Conservation (phyloP, 352 stramenopile species). For the Pythium oligandrum region DNA sequence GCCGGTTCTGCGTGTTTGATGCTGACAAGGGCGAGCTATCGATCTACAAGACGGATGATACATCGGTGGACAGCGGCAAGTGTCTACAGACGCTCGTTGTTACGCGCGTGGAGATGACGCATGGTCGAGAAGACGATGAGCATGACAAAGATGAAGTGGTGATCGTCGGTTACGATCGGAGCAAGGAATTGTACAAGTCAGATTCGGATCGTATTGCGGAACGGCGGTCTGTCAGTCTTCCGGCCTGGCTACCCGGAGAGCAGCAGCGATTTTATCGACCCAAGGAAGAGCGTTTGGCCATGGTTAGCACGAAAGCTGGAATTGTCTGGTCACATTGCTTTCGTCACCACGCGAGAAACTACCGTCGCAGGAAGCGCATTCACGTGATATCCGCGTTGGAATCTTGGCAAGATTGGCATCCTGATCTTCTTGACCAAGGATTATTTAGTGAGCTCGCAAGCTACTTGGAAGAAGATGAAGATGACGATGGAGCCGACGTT, state of each 20-base stretch:
- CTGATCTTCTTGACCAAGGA: too few species aligned
- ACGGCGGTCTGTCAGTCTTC: conserved; percentile 14
- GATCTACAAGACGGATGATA: conserved; percentile 44
- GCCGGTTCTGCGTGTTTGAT: conserved; percentile 61
- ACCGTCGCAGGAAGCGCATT: conserved; percentile 19
- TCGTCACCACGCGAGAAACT: conserved; percentile 55
- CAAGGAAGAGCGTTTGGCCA: conserved; percentile 35
- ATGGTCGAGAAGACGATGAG: neutral
- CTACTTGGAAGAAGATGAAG: conserved; percentile 7
- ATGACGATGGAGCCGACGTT: conserved; percentile 8
- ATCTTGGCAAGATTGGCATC: conserved; percentile 6
- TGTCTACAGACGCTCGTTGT: conserved; percentile 35
- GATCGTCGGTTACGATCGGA: conserved; percentile 25
- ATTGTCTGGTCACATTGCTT: conserved; percentile 63
- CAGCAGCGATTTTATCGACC: conserved; percentile 37
- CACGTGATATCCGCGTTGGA: conserved; percentile 9
- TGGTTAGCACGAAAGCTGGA: conserved; percentile 37
- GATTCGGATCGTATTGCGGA: conserved; percentile 34
- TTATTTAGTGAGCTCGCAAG: too few species aligned
- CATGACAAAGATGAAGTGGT: conserved; percentile 9
- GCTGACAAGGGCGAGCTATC: conserved; percentile 29
- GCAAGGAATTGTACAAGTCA: conserved; percentile 43
- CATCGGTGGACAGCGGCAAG: conserved; percentile 22
- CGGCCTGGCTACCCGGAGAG: conserved; percentile 23
- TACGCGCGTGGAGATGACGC: conserved; percentile 40